Evolutionary conservation across 208 protist species (phyloP), one percentile per base, ranked within the genome.

Genomic region (Cochliopodium minus): DNA sequence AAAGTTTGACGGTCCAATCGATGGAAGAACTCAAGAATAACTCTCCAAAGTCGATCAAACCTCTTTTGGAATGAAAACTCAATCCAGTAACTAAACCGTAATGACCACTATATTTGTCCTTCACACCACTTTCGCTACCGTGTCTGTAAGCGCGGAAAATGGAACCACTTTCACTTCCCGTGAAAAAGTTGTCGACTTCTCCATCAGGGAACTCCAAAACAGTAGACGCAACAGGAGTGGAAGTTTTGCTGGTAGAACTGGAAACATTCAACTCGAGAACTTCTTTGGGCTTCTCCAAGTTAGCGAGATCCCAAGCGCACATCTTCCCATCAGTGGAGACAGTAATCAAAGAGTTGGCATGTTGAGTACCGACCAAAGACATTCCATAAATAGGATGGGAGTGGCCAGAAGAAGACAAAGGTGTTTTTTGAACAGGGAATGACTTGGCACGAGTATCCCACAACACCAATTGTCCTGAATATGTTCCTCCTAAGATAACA

Each of bases 1-100:
- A 67, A 7, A 67, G 15, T 54, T 67, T 67, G 40, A 43, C 47
- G 1, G 56, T 66, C 63, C 63, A 67, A 34, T 67, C 63, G 61
- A 67, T 67, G 15, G 29, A 48, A 6, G 39, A 65, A 29, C 61
- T 62, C 3, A 67, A 2, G 4, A 67, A 17, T 1, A 67, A 42
- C 23, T 67, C 63, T 35, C 2, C 17, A n/a, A 63, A 67, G 17
- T 64, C 56, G n/a, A 26, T 3, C 7, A 28, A n/a, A n/a, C n/a
- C n/a, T n/a, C n/a, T n/a, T n/a, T n/a, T 26, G 20, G 26, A 15
- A 58, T 51, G 42, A 25, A n/a, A 48, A 48, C 25, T 17, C 25
- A 51, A 1, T 34, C 17, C 17, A 23, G 53, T 58, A 26, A 58
- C 13, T 22, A 33, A 33, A 23, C 30, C 53, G 4, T 32, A 26